Conservation (phyloP, 2,329 filamentous ascomycete genomes). For the Fusarium irregulare region DNA sequence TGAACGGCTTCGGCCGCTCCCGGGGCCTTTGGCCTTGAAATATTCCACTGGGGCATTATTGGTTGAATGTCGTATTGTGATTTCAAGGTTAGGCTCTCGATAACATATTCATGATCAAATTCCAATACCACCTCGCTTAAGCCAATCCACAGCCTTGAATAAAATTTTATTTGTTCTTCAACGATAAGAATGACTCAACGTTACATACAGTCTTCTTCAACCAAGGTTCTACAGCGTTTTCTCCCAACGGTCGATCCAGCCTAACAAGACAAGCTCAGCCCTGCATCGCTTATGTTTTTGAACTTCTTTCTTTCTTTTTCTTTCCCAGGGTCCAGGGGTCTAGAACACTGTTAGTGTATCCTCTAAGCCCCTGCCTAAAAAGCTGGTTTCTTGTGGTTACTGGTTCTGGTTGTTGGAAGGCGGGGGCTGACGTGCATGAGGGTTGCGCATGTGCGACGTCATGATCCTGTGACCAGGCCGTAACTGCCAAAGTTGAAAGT, state of each 20-base stretch:
- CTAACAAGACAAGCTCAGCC: conserved; percentile 37
- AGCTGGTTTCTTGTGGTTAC: conserved; percentile 42
- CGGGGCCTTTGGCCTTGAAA: background rate
- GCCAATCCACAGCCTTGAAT: background rate
- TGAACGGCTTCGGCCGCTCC: background rate
- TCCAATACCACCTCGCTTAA: background rate
- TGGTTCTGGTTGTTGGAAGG: conserved; percentile 5
- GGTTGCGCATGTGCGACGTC: conserved; percentile 42
- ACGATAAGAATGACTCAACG: background rate
- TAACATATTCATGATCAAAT: background rate
- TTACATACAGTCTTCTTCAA: background rate
- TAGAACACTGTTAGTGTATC: conserved; percentile 22
- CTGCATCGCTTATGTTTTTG: conserved; percentile 21
- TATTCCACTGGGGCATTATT: background rate
- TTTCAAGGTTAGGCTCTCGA: background rate
- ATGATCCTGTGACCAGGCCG: conserved; percentile 32
- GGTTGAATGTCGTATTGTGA: background rate
- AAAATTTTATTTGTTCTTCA: conserved; percentile 4
- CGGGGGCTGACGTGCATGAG: conserved; percentile 43
- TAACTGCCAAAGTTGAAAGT: background rate
- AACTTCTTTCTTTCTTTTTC: background rate
- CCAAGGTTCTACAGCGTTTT: conserved; percentile 22
- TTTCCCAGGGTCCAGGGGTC: conserved; percentile 40
- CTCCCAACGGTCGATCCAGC: conserved; percentile 1
- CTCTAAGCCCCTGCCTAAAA: conserved; percentile 32